phyloP scores from a whole-genome alignment of 2,329 filamentous ascomycete species.

The Pseudomassariella vexata region DNA sequence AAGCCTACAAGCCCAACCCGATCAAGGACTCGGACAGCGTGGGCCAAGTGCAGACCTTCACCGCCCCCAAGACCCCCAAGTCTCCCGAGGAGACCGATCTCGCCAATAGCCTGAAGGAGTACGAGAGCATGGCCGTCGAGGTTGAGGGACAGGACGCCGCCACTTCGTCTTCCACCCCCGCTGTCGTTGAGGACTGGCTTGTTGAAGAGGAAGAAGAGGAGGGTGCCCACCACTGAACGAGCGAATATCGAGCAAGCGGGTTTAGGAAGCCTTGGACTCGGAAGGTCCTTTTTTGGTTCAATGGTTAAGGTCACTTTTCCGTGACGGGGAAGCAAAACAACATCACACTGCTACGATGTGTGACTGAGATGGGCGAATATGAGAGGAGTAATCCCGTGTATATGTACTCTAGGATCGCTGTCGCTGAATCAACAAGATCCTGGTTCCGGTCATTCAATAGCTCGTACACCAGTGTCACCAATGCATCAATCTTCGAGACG shows the following conservation, averaged over 20 bases:
- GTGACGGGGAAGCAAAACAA: too few relatives aligned
- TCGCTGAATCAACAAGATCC: constrained; percentile 19
- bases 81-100: constrained; percentile 95
- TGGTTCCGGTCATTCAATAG: constrained; percentile 17
- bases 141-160: constrained; percentile 77
- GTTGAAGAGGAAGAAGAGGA: constrained; percentile 69
- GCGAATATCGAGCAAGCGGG: background rate
- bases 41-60: constrained; percentile 87
- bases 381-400: constrained; percentile 38
- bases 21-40: constrained; percentile 83
- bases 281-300: constrained; percentile 6
- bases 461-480: too few relatives aligned
- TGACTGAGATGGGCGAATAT: too few relatives aligned
- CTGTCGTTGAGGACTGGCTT: constrained; percentile 67
- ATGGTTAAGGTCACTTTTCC: too few relatives aligned
- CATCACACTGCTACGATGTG: too few relatives aligned
- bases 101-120: constrained; percentile 84
- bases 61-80: constrained; percentile 69
- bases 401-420: constrained; percentile 26
- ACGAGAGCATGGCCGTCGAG: constrained; percentile 91
- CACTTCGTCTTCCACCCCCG: constrained; percentile 51
- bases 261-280: too few relatives aligned
- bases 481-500: too few relatives aligned
- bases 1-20: constrained; percentile 82
- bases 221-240: constrained; percentile 42